phyloP scores from a whole-genome alignment of 805 yeast species.

The Yamadazyma philogaea region DNA sequence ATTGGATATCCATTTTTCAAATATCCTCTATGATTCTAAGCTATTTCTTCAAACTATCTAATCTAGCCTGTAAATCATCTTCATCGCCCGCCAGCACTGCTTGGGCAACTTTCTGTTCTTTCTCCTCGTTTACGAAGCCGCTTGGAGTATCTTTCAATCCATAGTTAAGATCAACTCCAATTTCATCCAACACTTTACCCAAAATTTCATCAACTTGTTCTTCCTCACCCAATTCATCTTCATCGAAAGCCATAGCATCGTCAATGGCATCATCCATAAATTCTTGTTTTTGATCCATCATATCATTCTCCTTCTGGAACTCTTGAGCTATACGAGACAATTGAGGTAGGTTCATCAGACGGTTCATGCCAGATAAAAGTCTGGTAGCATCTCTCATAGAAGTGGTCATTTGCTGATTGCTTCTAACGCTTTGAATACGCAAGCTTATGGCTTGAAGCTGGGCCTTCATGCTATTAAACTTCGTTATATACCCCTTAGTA shows the following conservation, averaged over 20 bases:
- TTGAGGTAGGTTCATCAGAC: slow-evolving; percentile 87
- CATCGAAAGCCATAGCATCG: slow-evolving; percentile 90
- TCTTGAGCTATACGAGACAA: slow-evolving; percentile 89
- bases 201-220: slow-evolving; percentile 91
- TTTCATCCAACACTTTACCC: slow-evolving; percentile 88
- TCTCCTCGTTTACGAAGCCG: slow-evolving; percentile 38
- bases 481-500: slow-evolving; percentile 76
- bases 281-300: slow-evolving; percentile 98
- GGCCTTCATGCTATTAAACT: slow-evolving; percentile 90
- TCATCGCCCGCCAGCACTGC: slow-evolving; percentile 57
- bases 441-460: slow-evolving; percentile 93
- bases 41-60: slow-evolving; percentile 71
- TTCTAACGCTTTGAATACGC: slow-evolving; percentile 86
- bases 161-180: slow-evolving; percentile 78
- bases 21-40: neutral
- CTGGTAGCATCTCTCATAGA: slow-evolving; percentile 94
- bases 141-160: slow-evolving; percentile 47
- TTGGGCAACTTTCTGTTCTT: slow-evolving; percentile 47
- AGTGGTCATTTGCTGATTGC: slow-evolving; percentile 91
- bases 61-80: slow-evolving; percentile 85
- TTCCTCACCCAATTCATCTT: slow-evolving; percentile 69
- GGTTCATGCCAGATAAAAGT: slow-evolving; percentile 80
- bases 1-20: no score
- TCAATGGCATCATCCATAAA: slow-evolving; percentile 98
- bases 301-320: slow-evolving; percentile 87